Evolutionary conservation across 2,329 filamentous ascomycete species (phyloP).

Genomic region (Blumeriella jaapii): DNA sequence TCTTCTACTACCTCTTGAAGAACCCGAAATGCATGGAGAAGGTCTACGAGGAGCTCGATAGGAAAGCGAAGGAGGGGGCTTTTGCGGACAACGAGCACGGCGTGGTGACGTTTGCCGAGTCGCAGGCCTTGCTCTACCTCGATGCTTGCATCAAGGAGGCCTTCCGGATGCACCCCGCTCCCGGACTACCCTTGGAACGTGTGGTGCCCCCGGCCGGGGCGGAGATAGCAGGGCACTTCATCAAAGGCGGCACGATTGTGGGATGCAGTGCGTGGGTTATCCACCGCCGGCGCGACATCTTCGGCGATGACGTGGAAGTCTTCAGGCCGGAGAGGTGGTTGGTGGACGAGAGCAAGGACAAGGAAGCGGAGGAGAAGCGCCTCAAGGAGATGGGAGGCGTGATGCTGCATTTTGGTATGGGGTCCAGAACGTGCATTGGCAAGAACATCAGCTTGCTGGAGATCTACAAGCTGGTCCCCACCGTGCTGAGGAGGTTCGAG

Average conservation of each 20-base stretch:
- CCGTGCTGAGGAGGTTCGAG: slow-evolving; percentile 52
- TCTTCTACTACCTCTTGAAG: slow-evolving; percentile 65
- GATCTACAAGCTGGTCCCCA: slow-evolving; percentile 52
- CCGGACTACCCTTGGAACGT: slow-evolving; percentile 61
- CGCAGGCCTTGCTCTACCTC: slow-evolving; percentile 60
- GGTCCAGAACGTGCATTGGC: slow-evolving; percentile 58
- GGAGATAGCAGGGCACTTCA: slow-evolving; percentile 48
- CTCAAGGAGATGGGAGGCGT: slow-evolving; percentile 55
- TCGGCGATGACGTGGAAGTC: slow-evolving; percentile 52
- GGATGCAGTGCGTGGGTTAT: slow-evolving; percentile 68
- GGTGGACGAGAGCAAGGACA: slow-evolving; percentile 30
- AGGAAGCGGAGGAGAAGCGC: slow-evolving; percentile 36
- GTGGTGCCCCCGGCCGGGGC: slow-evolving; percentile 54
- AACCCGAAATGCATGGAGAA: slow-evolving; percentile 43
- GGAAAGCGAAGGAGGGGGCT: slow-evolving; percentile 38
- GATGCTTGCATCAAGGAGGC: slow-evolving; percentile 70
- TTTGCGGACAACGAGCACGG: slow-evolving; percentile 42
- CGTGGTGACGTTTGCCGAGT: slow-evolving; percentile 58
- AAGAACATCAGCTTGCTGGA: slow-evolving; percentile 53
- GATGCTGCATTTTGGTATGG: slow-evolving; percentile 67
- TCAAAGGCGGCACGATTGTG: slow-evolving; percentile 61
- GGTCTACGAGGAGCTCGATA: slow-evolving; percentile 52
- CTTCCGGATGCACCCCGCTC: slow-evolving; percentile 64
- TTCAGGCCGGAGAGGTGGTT: slow-evolving; percentile 62
- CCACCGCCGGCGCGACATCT: slow-evolving; percentile 55